Evolutionary conservation across 2,329 filamentous ascomycete genomes (phyloP), one percentile per base, ranked within the genome.

Genomic region (Microcyclosporella mali): DNA sequence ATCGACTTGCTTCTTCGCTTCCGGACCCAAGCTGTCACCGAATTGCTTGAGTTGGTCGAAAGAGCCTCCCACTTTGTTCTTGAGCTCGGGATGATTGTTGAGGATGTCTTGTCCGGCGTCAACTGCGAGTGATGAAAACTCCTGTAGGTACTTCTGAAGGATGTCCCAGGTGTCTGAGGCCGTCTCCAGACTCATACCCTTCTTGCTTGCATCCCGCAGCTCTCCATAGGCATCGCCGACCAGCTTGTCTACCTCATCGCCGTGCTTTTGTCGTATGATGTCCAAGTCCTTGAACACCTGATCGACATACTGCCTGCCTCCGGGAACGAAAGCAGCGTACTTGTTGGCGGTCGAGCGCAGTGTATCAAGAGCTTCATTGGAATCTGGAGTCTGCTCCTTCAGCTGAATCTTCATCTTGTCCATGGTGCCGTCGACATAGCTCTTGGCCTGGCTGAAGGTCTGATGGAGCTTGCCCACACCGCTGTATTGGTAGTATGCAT

Each of bases 1-100:
- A 42, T 88, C 81, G 4, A 84, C 75, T 62, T 85, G 75, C 71
- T 87, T 81, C 74, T 87, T 85, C 0, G 82, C 84, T 58, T 88
- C 81, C 0, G 84, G 84, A 0, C 85, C 85, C 56, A 84, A 83
- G 46, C 79, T 70, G 11, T 86, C 76, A 18, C 79, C 79, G 63
- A 86, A 73, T 52, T 79, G 64, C 72, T 85, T 84, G 37, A 88
- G 68, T 60, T 84, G 75, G 37, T 85, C 77, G 33, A 85, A 65
- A 53, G 77, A 80, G 9, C 77, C 79, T 11, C 84, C 84, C 7
- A 88, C 66, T 66, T 84, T 82, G 58, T 87, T 75, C 70, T 85
- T 86, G 15, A 86, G 57, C 53, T 82, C 64, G 0, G 85, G 85
- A 60, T 88, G 84, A 59, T 86, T 85, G 56, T 87, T 74, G 38